These are phyloP conservation scores for Mitragyna speciosa DNA, from an alignment of 257 asterid genomes.

Conservation along the genomic window DNA sequence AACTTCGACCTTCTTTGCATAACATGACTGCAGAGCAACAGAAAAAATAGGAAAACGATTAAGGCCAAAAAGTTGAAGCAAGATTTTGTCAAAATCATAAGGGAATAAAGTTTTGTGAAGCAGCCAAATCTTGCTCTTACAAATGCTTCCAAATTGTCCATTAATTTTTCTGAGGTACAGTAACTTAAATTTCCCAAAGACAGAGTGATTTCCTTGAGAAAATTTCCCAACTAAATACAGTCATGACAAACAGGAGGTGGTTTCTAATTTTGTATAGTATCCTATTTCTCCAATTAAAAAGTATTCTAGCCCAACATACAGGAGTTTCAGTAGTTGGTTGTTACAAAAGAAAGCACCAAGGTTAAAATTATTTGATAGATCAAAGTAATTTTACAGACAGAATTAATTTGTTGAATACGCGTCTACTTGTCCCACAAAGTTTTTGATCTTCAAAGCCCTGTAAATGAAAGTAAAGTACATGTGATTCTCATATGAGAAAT, in stretches of 20 bases:
- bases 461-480: too few relatives aligned
- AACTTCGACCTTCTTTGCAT: conserved; percentile 26
- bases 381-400: too few relatives aligned
- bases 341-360: too few relatives aligned
- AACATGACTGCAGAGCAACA: conserved; percentile 11
- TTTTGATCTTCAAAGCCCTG: neutral
- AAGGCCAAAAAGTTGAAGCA: neutral
- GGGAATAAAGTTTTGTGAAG: neutral
- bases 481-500: neutral
- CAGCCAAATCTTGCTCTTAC: neutral
- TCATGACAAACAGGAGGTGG: neutral
- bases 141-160: neutral
- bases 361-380: too few relatives aligned
- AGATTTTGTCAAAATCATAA: neutral
- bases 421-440: neutral
- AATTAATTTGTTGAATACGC: neutral
- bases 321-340: too few relatives aligned
- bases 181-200: neutral
- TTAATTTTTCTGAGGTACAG: neutral
- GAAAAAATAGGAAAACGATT: neutral
- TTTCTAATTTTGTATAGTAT: neutral
- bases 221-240: neutral
- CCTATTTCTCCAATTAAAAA: neutral
- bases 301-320: too few relatives aligned
- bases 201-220: neutral